Evolutionary conservation across 1,284 basidiomycete species (phyloP), one percentile per base, ranked within the genome.

Genomic region (Ustanciosporium gigantosporum): DNA sequence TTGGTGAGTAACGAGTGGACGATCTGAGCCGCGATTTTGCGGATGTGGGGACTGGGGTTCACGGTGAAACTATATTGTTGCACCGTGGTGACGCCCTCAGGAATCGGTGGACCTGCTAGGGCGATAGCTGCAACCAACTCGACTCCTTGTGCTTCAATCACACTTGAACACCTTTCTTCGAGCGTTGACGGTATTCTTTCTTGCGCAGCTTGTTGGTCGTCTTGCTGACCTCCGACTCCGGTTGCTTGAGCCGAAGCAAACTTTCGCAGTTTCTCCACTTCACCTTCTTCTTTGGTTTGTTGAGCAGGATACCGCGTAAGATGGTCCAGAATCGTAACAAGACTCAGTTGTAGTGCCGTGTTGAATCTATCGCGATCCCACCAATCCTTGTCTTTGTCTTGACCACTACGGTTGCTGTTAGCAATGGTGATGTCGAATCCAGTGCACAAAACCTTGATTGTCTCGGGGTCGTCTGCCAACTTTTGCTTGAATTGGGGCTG

Each of bases 181-280:
- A 52, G 50, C 1, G 20, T 47, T 29, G 27, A 9, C 9, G 9
- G 11, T 11, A 11, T n/a, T 29, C n/a, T 9, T n/a, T 29, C 27
- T n/a, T 29, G 11, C 27, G 27, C 27, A 29, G 27, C 27, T 35
- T 9, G 14, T 19, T 39, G 36, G 11, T 56, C 36, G 9, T 59
- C 56, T 13, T 69, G 50, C n/a, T 62, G 50, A 2, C 16, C 20
- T 16, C 44, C 40, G 11, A 9, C 27, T n/a, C 27, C 60, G 5
- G 23, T 40, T 9, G 25, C 46, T 31, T 51, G 42, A 5, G 65
- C 67, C 35, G 67, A 59, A n/a, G 64, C 60, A 17, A 67, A 64
- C 7, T 53, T 52, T n/a, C 68, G 48, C 5, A 76, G 56, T 15
- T 56, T 50, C 16, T 62, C 47, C 7, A 74, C 46, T 20, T 73